Evolutionary conservation across 192 early-diverging fungal species (phyloP), one percentile per base, ranked within the genome.

Genomic region (Lunasporangiospora selenospora): DNA sequence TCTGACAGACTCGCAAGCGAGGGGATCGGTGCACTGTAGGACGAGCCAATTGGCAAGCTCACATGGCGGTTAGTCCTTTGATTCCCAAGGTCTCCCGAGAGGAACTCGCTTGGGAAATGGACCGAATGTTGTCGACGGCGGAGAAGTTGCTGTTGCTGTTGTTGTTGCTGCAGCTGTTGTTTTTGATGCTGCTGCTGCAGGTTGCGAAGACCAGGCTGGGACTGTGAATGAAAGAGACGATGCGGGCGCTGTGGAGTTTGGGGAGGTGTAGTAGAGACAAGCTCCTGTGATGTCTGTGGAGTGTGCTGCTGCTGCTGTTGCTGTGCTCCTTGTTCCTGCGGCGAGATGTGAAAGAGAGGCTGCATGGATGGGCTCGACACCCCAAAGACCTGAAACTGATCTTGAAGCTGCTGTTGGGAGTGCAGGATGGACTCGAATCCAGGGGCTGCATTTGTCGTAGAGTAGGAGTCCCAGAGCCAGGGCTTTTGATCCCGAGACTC

Each of bases 121-220:
- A 73, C 69, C 51, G 69, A 73, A 31, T 73, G 69, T 30, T 73
- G 69, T 4, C 69, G 69, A 13, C 61, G 69, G 36, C 69, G 60
- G 6, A 58, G 54, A n/a, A 36, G 55, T 24, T 67, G 65, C 31
- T 66, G 64, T 9, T 59, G 65, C 32, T 58, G 52, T 10, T 54
- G 52, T 33, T 58, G 62, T 27, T 70, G 65, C n/a, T 45, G 43
- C 21, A 71, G 38, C 40, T 61, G 57, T 32, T 69, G 67, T 40
- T 62, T 63, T 29, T 62, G 43, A 30, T 73, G 69, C 43, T 73
- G 54, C 18, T 73, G 69, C 13, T 73, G 69, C n/a, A 73, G 18
- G 23, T 47, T 52, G 15, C 69, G 45, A 5, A 73, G 41, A 6
- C 69, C 69, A 0, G 69, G 69, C 37, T 73, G 69, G 4, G 69